Base-by-base conservation (phyloP, 768 basidiomycete species). In the Leccinellum albellum region DNA sequence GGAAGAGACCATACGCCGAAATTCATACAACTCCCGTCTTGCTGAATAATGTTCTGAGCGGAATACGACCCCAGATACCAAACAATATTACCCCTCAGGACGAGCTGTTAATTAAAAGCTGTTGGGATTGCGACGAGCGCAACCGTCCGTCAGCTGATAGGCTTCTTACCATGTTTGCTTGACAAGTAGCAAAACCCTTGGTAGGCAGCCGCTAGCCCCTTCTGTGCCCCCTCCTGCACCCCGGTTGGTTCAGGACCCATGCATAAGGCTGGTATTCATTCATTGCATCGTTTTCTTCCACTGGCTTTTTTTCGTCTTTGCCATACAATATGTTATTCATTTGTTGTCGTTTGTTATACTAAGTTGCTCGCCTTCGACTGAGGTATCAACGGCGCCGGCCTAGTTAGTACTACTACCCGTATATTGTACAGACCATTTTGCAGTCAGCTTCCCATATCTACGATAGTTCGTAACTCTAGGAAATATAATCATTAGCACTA, bases 1-100 rank as follows among this genome's bases (percentile, higher is more conserved):
- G 58, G 17, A 63, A 52, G 46, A 61, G 45, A 40, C 68, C 68
- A 37, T 68, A 52, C 15, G 50, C 57, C 8, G 68, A 53, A 2
- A 58, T 59, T 5, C 2, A 3, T 32, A 0, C 3, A 1, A 0
- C 8, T n/a, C 7, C 20, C 9, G 4, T 65, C 21, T 0, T 58
- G 3, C 0, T 4, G n/a, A n/a, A n/a, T n/a, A 51, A 3, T 2
- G 48, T 65, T 23, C 2, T 60, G 47, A 33, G n/a, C 0, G 66
- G 63, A 12, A 46, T 57, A 31, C 52, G 58, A 0, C 66, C 68
- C 29, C 5, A 31, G 23, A 63, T 68, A 37, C 51, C 61, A 6
- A 52, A 12, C 7, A 3, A 32, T 37, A 37, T 67, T 15, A 44
- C 49, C 17, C 20, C 0, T 2, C 14, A 35, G 56, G 44, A 70